phyloP scores from a whole-genome alignment of 1,139 yeast species.

The Taphrina confusa region DNA sequence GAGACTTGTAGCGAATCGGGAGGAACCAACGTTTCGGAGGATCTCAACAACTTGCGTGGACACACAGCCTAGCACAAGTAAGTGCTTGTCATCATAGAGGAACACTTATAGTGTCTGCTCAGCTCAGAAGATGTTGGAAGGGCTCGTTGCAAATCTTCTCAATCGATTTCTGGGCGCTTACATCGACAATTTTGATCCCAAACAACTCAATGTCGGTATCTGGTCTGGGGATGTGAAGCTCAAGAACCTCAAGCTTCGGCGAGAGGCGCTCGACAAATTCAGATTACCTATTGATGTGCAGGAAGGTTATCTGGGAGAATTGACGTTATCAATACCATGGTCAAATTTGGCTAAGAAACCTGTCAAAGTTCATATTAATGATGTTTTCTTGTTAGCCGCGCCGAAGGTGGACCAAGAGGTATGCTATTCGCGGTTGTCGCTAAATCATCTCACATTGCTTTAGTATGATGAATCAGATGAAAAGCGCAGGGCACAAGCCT shows the following conservation, averaged over 20 bases:
- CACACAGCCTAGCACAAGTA: no score
- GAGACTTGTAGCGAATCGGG: no score
- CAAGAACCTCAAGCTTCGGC: conserved; percentile 70
- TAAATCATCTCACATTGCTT: conserved; percentile 43
- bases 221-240: conserved; percentile 98
- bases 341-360: conserved; percentile 91
- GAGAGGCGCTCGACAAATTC: conserved; percentile 80
- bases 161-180: conserved; percentile 61
- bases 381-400: conserved; percentile 77
- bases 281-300: conserved; percentile 85
- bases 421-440: not conserved
- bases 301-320: conserved; percentile 86
- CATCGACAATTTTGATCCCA: conserved; percentile 85
- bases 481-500: conserved; percentile 59
- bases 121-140: conserved; percentile 51
- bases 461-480: conserved; percentile 67
- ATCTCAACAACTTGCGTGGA: no score
- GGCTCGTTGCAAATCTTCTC: conserved; percentile 54
- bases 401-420: conserved; percentile 58
- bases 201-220: conserved; percentile 56
- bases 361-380: conserved; percentile 84
- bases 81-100: no score
- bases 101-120: no score
- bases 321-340: conserved; percentile 95
- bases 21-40: no score